These are phyloP conservation scores for Myochromella boudieri DNA, from an alignment of 768 basidiomycete genomes.

Conservation along the genomic window DNA sequence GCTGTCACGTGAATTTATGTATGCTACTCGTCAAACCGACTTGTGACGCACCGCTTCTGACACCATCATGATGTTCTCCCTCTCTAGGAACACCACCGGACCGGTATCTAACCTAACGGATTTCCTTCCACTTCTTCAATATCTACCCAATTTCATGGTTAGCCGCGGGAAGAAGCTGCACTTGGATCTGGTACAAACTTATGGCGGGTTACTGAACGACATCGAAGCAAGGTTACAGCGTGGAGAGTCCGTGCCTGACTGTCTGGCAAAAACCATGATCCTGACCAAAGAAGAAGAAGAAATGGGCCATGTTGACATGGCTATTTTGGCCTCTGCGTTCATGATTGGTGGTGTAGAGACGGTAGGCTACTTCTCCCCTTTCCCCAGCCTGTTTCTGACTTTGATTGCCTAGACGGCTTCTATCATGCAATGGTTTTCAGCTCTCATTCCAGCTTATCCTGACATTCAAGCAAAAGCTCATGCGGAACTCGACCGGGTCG, in stretches of 20 bases:
- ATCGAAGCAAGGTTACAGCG: slow-evolving; percentile 33
- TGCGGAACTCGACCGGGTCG: slow-evolving; percentile 28
- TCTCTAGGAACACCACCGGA: slow-evolving; percentile 38
- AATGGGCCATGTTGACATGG: slow-evolving; percentile 38
- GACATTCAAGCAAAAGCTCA: slow-evolving; percentile 28
- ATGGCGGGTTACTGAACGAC: slow-evolving; percentile 38
- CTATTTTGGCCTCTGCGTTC: slow-evolving; percentile 39
- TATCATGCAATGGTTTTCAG: slow-evolving; percentile 38
- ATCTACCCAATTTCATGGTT: slow-evolving; percentile 35
- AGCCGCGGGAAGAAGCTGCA: slow-evolving; percentile 40
- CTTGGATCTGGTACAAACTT: slow-evolving; percentile 32
- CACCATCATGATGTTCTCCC: slow-evolving; percentile 1
- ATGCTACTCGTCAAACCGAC: slow-evolving; percentile 14
- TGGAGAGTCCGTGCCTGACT: slow-evolving; percentile 41
- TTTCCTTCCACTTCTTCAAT: slow-evolving; percentile 42
- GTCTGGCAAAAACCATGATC: slow-evolving; percentile 39
- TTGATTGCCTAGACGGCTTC: slow-evolving; percentile 28
- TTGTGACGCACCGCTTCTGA: slow-evolving; percentile 6
- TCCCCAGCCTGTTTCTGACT: neutral
- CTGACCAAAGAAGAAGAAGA: slow-evolving; percentile 30
- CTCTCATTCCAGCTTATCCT: slow-evolving; percentile 31
- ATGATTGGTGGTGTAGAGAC: slow-evolving; percentile 48
- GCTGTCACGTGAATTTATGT: slow-evolving; percentile 47
- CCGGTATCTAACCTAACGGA: slow-evolving; percentile 46
- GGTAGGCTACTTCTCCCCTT: slow-evolving; percentile 20